Evolutionary conservation across 2,329 filamentous ascomycete genomes (phyloP), one percentile per base, ranked within the genome.

Genomic region (Penicillium sp.): DNA sequence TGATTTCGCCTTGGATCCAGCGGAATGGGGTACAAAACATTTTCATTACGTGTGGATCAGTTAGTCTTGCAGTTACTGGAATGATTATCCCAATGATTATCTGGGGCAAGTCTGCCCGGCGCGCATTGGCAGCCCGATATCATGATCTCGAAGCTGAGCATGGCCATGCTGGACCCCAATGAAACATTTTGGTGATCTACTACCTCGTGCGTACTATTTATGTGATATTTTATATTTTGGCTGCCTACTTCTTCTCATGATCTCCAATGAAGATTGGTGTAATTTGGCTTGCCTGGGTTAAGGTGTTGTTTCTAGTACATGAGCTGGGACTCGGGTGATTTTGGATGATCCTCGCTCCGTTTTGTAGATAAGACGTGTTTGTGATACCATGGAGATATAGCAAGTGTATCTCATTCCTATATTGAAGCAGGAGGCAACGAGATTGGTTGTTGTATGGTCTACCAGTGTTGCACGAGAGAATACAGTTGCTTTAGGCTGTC

Each of bases 1-100:
- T 63, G 2, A 64, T 69, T 1, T 57, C 47, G 1, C 66, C 68
- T 4, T 72, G 67, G 70, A 65, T 70, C 13, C 16, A 58, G 11
- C 44, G 40, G 3, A 58, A 59, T 26, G 67, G 65, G 2, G 18
- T 67, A 1, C 62, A 61, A 9, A 66, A 65, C 5, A 68, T 67
- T 64, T 68, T 67, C 18, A 57, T 69, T 32, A 46, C 60, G 2
- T 65, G 58, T 40, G 67, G 67, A 2, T 63, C 65, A 18, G 58
- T 68, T 19, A 64, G 60, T 45, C 50, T 69, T 3, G 65, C 29
- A 0, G 38, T 67, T 8, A 60, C 55, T 2, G 8, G 47, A 13
- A 45, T 60, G 10, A 56, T 61, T 8, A 38, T 66, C 9, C 64
- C 59, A 2, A 66, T 68, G 60, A 19, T 63, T 1, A 19, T 64